These are phyloP conservation scores for Hyphopichia pseudoburtonii DNA, from an alignment of 1,139 yeast species.

Conservation along the genomic window DNA sequence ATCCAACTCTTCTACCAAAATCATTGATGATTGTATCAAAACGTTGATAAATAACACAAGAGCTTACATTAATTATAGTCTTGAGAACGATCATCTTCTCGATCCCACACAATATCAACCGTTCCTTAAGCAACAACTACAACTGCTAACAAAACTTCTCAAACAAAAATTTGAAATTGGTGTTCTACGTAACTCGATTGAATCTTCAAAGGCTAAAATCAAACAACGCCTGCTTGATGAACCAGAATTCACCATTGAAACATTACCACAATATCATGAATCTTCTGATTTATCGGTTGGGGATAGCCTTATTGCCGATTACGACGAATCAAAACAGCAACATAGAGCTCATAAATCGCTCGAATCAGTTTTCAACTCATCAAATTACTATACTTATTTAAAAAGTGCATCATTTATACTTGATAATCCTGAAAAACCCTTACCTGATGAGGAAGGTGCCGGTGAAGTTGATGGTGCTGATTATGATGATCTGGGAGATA, in stretches of 20 bases:
- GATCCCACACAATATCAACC: constrained; percentile 2
- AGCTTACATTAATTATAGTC: constrained; percentile 7
- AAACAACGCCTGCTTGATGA: constrained; percentile 6
- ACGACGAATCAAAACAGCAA: constrained; percentile 5
- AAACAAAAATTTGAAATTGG: constrained; percentile 6
- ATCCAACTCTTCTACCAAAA: constrained; percentile 4
- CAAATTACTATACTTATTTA: constrained; percentile 19
- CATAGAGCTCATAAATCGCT: constrained; percentile 5
- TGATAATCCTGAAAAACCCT: constrained; percentile 40
- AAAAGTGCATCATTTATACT: constrained; percentile 29
- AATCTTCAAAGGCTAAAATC: constrained; percentile 7
- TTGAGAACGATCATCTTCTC: constrained; percentile 5
- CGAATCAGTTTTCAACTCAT: constrained; percentile 2
- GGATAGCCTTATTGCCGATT: constrained; percentile 6
- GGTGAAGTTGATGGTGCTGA: constrained; percentile 65
- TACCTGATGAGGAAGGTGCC: constrained; percentile 44
- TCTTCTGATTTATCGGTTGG: constrained; percentile 4
- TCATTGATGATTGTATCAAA: constrained; percentile 8
- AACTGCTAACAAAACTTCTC: constrained; percentile 5
- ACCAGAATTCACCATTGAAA: constrained; percentile 8
- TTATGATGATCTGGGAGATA: constrained; percentile 52
- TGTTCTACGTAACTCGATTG: constrained; percentile 7
- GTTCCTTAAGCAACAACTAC: constrained; percentile 7
- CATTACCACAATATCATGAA: constrained; percentile 6
- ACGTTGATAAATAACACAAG: constrained; percentile 8